Base-by-base conservation (phyloP, 495 filamentous ascomycete species). In the Bathelium albidoporum region DNA sequence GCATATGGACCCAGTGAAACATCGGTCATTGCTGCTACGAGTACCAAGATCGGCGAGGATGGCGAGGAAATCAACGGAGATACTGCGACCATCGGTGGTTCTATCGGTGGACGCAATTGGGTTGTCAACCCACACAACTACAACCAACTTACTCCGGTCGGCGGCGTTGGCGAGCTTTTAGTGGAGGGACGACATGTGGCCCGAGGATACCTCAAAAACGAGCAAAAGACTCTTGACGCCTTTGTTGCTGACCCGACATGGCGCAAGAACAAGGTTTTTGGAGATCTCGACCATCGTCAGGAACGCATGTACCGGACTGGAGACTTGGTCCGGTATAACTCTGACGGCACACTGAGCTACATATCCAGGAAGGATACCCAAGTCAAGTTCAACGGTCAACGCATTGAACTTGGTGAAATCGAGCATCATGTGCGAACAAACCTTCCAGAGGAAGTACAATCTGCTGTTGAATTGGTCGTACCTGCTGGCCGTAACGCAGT, bases 121-220 rank as follows among this genome's bases (percentile, higher is more conserved):
- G 81, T 93, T 18, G 65, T 89, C 14, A 73, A 73, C 9, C 66
- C 76, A 36, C 68, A 69, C 43, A 68, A 71, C 1, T 70, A 73
- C 7, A 70, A 79, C 14, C 10, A 66, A 24, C 68, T 88, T 14
- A 75, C 92, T 1, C 85, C 87, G 7, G 60, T 78, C 0, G 90
- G 90, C 0, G 79, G 86, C 44, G 71, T 84, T 5, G 93, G 93
- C 18, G 93, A 97, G 71, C 80, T 97, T n/a, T 89, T 85, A 28
- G 76, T 97, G 20, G 93, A 89, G 5, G 93, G 93, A 0, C 73
- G 80, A 26, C 87, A 95, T 65, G 79, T 95, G 20, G 91, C 92
- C 1, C 78, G 82, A 59, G 89, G 83, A 45, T 97, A 97, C 67
- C 77, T 97, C 32, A 95, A 95, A 67, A 81, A 89, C 7, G 84